These are phyloP conservation scores for Lactarius sanguifluus DNA, from an alignment of 768 basidiomycete genomes.

Conservation along the genomic window DNA sequence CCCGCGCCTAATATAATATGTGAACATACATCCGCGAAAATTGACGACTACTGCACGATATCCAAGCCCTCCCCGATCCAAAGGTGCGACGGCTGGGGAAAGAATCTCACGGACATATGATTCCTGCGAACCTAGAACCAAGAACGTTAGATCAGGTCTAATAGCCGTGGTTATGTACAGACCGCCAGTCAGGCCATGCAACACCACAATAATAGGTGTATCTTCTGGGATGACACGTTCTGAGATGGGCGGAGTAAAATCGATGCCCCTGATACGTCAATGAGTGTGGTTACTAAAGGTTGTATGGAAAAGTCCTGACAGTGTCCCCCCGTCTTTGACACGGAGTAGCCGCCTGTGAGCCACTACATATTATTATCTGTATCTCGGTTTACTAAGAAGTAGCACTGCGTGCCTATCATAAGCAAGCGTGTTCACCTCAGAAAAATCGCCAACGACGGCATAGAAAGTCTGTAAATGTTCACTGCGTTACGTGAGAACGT, in stretches of 20 bases:
- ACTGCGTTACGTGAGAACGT: constrained; percentile 35
- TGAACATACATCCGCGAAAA: constrained; percentile 79
- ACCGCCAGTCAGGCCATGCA: constrained; percentile 51
- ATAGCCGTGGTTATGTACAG: constrained; percentile 22
- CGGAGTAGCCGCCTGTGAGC: constrained; percentile 47
- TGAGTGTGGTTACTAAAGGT: constrained; percentile 14
- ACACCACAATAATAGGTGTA: constrained; percentile 55
- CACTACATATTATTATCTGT: not conserved
- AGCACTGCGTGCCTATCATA: constrained; percentile 50
- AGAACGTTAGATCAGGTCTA: constrained; percentile 10
- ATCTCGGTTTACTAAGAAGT: not conserved
- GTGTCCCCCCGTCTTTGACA: constrained; percentile 60
- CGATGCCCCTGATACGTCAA: constrained; percentile 51
- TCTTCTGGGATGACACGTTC: constrained; percentile 37
- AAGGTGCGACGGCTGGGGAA: constrained; percentile 65
- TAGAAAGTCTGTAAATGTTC: constrained; percentile 67
- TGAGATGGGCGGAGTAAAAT: constrained; percentile 51
- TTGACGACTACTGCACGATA: constrained; percentile 90
- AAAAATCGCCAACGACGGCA: constrained; percentile 60
- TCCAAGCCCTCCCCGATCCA: constrained; percentile 81
- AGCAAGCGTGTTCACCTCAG: constrained; percentile 51
- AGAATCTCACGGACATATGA: constrained; percentile 85
- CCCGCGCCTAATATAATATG: constrained; percentile 17
- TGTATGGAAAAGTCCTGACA: constrained; percentile 44
- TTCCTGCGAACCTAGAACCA: constrained; percentile 73